phyloP scores from a whole-genome alignment of 805 yeast species.

The Candida loeiensis region DNA sequence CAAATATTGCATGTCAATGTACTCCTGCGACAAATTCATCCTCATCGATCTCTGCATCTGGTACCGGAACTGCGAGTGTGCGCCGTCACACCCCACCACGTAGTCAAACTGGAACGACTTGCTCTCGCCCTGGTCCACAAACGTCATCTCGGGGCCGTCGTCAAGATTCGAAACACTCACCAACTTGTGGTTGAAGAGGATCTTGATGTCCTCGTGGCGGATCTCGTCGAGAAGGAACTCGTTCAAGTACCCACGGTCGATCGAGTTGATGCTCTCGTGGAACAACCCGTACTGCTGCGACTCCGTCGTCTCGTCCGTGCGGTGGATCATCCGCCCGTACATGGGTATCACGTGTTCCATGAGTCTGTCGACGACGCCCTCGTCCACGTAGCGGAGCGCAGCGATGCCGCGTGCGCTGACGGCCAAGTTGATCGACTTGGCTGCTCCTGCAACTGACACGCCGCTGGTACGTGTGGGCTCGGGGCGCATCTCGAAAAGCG shows the following conservation, averaged over 20 bases:
- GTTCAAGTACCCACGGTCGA: conserved; percentile 72
- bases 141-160: conserved; percentile 22
- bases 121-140: conserved; percentile 18
- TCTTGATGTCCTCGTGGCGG: conserved; percentile 36
- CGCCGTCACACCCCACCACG: conserved; percentile 83
- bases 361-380: conserved; percentile 52
- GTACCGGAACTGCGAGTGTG: conserved; percentile 68
- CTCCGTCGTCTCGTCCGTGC: conserved; percentile 49
- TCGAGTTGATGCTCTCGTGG: conserved; percentile 83
- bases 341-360: conserved; percentile 70
- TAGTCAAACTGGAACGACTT: conserved; percentile 45
- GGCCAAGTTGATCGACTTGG: conserved; percentile 75
- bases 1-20: conserved; percentile 78
- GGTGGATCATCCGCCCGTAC: conserved; percentile 89
- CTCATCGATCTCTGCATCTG: conserved; percentile 64
- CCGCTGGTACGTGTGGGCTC: conserved; percentile 52
- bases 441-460: conserved; percentile 1
- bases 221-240: conserved; percentile 61
- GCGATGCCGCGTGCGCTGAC: conserved; percentile 80
- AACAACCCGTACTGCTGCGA: conserved; percentile 74
- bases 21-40: conserved; percentile 71
- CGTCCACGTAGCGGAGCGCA: conserved; percentile 63
- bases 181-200: conserved; percentile 58
- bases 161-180: conserved; percentile 30
- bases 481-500: conserved; percentile 64